Conservation (phyloP, 768 basidiomycete genomes). For the Chiua virens region DNA sequence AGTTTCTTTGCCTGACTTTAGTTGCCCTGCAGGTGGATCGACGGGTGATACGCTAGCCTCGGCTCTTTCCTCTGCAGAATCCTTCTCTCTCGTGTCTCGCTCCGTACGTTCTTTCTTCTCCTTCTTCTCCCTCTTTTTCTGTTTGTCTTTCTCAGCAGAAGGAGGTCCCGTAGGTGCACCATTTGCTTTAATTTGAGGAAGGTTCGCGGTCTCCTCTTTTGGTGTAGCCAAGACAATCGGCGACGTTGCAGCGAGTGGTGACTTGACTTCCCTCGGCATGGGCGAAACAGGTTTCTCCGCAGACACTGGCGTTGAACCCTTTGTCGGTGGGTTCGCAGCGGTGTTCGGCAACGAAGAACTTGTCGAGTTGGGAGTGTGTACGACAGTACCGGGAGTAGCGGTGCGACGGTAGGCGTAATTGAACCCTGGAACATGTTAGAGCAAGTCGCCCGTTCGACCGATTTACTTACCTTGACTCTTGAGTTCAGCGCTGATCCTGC, state of each 20-base stretch:
- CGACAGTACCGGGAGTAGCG: constrained; percentile 50
- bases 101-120: constrained; percentile 56
- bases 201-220: constrained; percentile 36
- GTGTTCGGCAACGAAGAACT: constrained; percentile 50
- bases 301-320: constrained; percentile 34
- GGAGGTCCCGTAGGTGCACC: constrained; percentile 30
- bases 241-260: constrained; percentile 35
- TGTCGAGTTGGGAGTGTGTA: constrained; percentile 59
- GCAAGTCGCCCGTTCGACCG: neutral
- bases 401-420: constrained; percentile 93
- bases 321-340: constrained; percentile 33
- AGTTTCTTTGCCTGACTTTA: constrained; percentile 42
- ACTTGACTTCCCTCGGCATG: constrained; percentile 33
- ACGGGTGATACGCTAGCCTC: constrained; percentile 29
- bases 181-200: constrained; percentile 32
- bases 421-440: constrained; percentile 59
- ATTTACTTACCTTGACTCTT: constrained; percentile 80
- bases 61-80: constrained; percentile 35
- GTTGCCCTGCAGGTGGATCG: constrained; percentile 20
- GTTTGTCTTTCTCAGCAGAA: constrained; percentile 51
- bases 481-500: constrained; percentile 87
- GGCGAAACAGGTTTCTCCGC: constrained; percentile 38
- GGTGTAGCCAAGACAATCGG: constrained; percentile 33
- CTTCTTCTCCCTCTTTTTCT: constrained; percentile 62
- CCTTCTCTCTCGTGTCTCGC: constrained; percentile 39